A percentile compares a stretch with the other conserved stretches of the same genome.
These are phyloP conservation scores for Vitis labrusca DNA, from an alignment of 164 flowering plant species.

Conservation along the genomic window DNA sequence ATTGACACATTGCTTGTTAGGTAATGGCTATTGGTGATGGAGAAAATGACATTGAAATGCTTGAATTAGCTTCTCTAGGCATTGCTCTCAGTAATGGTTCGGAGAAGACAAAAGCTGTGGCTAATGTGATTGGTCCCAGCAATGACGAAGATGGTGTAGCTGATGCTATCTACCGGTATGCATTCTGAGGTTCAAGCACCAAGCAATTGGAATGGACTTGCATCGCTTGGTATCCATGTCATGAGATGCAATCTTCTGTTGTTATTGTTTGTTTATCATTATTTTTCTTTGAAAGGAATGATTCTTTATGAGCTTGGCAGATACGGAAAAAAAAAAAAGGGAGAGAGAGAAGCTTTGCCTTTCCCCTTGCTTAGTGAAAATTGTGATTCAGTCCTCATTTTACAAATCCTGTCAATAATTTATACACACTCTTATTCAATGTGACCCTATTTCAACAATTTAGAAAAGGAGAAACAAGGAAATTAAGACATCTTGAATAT, in stretches of 20 bases:
- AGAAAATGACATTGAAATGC: constrained; percentile 95
- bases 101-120: constrained; percentile 85
- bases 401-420: too few relatives aligned
- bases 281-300: neutral
- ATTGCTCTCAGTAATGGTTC: constrained; percentile 87
- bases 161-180: constrained; percentile 91
- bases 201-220: neutral
- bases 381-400: neutral
- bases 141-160: constrained; percentile 98
- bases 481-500: too few relatives aligned
- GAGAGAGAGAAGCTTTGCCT: too few relatives aligned
- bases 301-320: too few relatives aligned
- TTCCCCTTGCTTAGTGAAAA: neutral
- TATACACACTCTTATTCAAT: too few relatives aligned
- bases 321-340: too few relatives aligned
- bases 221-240: neutral
- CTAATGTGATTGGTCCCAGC: constrained; percentile 70
- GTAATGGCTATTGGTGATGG: constrained; percentile 97
- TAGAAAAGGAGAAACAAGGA: too few relatives aligned
- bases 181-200: constrained; percentile 47
- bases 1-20: constrained; percentile 25
- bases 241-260: neutral
- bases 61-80: constrained; percentile 82
- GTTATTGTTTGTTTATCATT: neutral
- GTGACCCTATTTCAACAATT: too few relatives aligned